Percentiles rank a stretch among this genome's conserved stretches.
Conservation (phyloP, 2,329 filamentous ascomycete species). For the Cladosporium sp. region DNA sequence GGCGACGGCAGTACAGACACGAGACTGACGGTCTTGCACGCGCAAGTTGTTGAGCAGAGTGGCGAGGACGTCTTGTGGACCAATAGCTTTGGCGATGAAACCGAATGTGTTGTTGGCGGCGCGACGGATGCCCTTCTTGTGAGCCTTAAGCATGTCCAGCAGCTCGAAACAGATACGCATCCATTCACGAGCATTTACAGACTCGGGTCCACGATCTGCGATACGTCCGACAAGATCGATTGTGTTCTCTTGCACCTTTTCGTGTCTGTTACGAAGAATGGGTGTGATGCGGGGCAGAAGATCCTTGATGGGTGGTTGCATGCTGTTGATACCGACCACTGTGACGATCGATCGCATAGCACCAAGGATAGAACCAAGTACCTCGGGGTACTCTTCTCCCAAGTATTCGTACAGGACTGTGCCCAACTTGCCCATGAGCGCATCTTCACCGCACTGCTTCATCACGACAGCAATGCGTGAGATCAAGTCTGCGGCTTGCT, state of each 20-base stretch:
- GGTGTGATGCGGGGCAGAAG: conserved; percentile 90
- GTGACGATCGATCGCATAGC: conserved; percentile 94
- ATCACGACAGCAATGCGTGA: conserved; percentile 97
- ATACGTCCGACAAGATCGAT: conserved; percentile 98
- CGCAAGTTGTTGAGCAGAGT: conserved; percentile 94
- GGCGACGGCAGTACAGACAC: conserved; percentile 96
- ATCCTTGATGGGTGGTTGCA: conserved; percentile 97
- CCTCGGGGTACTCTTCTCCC: conserved; percentile 96
- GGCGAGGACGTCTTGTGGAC: conserved; percentile 92
- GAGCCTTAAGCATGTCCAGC: conserved; percentile 97
- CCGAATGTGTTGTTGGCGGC: conserved; percentile 99
- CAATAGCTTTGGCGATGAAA: conserved; percentile 98
- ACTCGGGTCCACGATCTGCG: conserved; percentile 92
- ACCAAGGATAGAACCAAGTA: conserved; percentile 91
- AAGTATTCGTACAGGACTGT: conserved; percentile 96
- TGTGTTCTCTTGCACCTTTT: conserved; percentile 98
- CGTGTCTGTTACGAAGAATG: conserved; percentile 96
- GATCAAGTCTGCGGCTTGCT: conserved; percentile 94
- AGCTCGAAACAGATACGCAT: conserved; percentile 99
- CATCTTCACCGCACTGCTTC: conserved; percentile 97
- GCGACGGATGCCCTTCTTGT: conserved; percentile 98
- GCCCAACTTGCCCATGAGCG: conserved; percentile 90
- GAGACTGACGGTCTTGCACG: conserved; percentile 95
- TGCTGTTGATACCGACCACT: conserved; percentile 94
- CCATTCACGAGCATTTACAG: conserved; percentile 96